Percentiles rank a stretch among this genome's conserved stretches.
These are phyloP conservation scores for Dorcoceras hygrometricum DNA, from an alignment of 257 asterid species.

Conservation along the genomic window DNA sequence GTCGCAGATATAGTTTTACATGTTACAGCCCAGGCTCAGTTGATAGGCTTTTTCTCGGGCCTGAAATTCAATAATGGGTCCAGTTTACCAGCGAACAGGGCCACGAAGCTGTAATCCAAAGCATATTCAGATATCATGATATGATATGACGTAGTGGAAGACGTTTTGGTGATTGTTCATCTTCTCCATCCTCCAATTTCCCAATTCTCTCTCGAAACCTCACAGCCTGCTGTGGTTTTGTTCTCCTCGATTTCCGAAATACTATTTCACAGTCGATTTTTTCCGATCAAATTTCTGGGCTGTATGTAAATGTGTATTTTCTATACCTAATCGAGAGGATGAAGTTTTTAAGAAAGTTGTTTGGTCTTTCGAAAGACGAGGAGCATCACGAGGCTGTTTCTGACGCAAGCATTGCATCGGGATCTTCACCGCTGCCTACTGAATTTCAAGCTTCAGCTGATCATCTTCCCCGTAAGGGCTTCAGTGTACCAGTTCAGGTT, in stretches of 20 bases:
- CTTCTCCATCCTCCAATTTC: background rate
- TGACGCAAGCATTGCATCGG: conserved; percentile 27
- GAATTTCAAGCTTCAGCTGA: conserved; percentile 37
- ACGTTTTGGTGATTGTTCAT: background rate
- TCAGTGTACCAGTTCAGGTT: conserved; percentile 73
- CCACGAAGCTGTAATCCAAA: no score
- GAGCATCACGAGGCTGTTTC: conserved; percentile 34
- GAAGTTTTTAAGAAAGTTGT: conserved; percentile 52
- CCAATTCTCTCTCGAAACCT: background rate
- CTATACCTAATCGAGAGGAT: conserved; percentile 23
- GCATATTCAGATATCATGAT: no score
- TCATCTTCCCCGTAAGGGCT: conserved; percentile 59
- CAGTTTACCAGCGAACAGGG: no score
- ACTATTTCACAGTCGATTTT: no score
- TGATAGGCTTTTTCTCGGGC: no score
- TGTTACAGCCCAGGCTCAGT: no score
- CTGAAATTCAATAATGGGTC: no score
- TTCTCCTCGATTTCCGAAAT: background rate
- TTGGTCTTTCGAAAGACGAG: conserved; percentile 62
- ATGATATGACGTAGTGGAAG: no score
- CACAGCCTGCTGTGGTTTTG: background rate
- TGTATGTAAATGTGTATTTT: background rate
- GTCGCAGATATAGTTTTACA: no score
- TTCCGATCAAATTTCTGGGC: background rate
- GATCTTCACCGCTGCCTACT: conserved; percentile 31